phyloP scores from a whole-genome alignment of 139 green algal species.

The Mychonastes homosphaera region DNA sequence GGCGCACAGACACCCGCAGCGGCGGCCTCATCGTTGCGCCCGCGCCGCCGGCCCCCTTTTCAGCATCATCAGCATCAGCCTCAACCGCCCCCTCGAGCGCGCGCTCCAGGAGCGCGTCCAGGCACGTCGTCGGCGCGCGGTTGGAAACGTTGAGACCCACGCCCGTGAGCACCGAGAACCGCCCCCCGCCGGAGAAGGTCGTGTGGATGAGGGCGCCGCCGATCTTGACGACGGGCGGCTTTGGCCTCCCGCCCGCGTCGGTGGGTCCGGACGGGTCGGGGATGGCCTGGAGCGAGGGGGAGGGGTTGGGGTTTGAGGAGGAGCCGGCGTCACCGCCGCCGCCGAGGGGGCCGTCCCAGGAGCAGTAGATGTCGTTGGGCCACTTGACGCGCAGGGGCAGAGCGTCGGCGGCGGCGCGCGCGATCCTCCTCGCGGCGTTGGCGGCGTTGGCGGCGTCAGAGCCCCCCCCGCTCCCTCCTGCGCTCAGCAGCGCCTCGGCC shows the following conservation, averaged over 20 bases:
- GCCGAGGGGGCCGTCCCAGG: too few species aligned
- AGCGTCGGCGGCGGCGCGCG: too few species aligned
- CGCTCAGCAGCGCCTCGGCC: too few species aligned
- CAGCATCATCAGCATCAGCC: too few species aligned
- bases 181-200: conserved; percentile 37
- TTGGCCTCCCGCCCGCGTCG: too few species aligned
- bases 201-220: conserved; percentile 86
- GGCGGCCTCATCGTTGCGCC: not conserved
- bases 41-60: conserved; percentile 3
- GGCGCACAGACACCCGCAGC: not conserved
- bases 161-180: conserved; percentile 66
- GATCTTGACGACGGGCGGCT: conserved; percentile 67
- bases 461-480: too few species aligned
- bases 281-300: not conserved
- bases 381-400: conserved; percentile 79
- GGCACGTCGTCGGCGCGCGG: conserved; percentile 75
- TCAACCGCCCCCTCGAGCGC: conserved; percentile 1
- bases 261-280: not conserved
- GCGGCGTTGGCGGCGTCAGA: too few species aligned
- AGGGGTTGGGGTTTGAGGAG: not conserved
- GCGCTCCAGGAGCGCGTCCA: conserved; percentile 54
- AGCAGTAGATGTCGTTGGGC: conserved; percentile 93
- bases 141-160: conserved; percentile 89
- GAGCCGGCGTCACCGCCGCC: too few species aligned
- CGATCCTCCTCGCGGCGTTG: too few species aligned